Evolutionary conservation across 106 monocot genomes (phyloP), one percentile per base, ranked within the genome.

Genomic region (Dioscorea alata): DNA sequence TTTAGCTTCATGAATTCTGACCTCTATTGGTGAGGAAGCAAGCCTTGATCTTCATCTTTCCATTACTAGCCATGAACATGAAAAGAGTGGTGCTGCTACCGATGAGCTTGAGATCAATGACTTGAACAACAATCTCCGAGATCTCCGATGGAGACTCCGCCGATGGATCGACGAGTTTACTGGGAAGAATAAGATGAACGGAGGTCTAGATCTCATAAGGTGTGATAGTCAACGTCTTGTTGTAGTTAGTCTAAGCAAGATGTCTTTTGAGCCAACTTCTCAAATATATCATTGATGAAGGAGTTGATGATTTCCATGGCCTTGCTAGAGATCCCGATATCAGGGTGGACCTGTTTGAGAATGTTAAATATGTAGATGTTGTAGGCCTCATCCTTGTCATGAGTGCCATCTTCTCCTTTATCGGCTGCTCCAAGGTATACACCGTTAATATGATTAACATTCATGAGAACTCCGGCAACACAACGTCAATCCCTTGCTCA

Each of bases 91-190:
- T n/a, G n/a, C n/a, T n/a, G n/a, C n/a, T n/a, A n/a, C n/a, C n/a
- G n/a, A n/a, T n/a, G n/a, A n/a, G n/a, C n/a, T n/a, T n/a, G n/a
- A n/a, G n/a, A n/a, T n/a, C n/a, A n/a, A n/a, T n/a, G n/a, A n/a
- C n/a, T n/a, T n/a, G n/a, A n/a, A n/a, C n/a, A n/a, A n/a, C n/a
- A n/a, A n/a, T n/a, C n/a, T n/a, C n/a, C n/a, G n/a, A n/a, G n/a
- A n/a, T n/a, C n/a, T n/a, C n/a, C n/a, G n/a, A n/a, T n/a, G n/a
- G n/a, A n/a, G n/a, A n/a, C n/a, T n/a, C n/a, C n/a, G n/a, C n/a
- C n/a, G n/a, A n/a, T n/a, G n/a, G n/a, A n/a, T 85, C 81, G 53
- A 81, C 85, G 64, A 85, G 85, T 71, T 85, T 81, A 4, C 85
- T 81, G 13, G 86, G 86, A 19, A 86, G 81, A 18, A 82, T 81